These are phyloP conservation scores for Daldinia concentrica DNA, from an alignment of 495 filamentous ascomycete genomes.

Conservation along the genomic window DNA sequence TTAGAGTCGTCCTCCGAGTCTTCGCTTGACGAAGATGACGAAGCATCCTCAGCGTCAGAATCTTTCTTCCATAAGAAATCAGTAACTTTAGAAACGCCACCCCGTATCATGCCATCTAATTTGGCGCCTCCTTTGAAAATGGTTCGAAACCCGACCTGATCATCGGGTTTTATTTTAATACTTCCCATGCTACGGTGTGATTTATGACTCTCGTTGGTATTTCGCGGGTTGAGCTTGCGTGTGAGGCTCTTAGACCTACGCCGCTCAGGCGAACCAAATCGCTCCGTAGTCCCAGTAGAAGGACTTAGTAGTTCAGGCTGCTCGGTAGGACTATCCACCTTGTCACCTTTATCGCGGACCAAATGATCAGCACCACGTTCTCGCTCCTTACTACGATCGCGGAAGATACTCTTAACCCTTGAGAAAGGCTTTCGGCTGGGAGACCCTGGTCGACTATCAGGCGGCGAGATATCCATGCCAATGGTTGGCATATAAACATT, in stretches of 20 bases:
- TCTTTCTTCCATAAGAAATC: slow-evolving; percentile 61
- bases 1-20: slow-evolving; percentile 52
- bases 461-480: slow-evolving; percentile 57
- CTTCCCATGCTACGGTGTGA: slow-evolving; percentile 53
- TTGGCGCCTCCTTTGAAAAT: slow-evolving; percentile 56
- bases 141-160: slow-evolving; percentile 52
- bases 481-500: slow-evolving; percentile 48
- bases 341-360: slow-evolving; percentile 44
- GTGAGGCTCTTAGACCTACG: slow-evolving; percentile 52
- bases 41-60: slow-evolving; percentile 37
- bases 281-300: slow-evolving; percentile 41
- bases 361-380: slow-evolving; percentile 11
- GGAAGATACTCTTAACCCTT: slow-evolving; percentile 59
- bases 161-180: slow-evolving; percentile 52
- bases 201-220: slow-evolving; percentile 50
- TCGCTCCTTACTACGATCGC: slow-evolving; percentile 57
- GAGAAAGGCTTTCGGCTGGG: slow-evolving; percentile 56
- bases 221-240: slow-evolving; percentile 43
- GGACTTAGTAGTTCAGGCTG: slow-evolving; percentile 32
- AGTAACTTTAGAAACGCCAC: slow-evolving; percentile 58
- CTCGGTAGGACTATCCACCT: slow-evolving; percentile 29
- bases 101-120: slow-evolving; percentile 59
- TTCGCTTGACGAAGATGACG: slow-evolving; percentile 49
- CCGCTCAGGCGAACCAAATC: slow-evolving; percentile 43
- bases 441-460: slow-evolving; percentile 53